phyloP scores from a whole-genome alignment of 306 rosid genomes.

The Vicia sativa region DNA sequence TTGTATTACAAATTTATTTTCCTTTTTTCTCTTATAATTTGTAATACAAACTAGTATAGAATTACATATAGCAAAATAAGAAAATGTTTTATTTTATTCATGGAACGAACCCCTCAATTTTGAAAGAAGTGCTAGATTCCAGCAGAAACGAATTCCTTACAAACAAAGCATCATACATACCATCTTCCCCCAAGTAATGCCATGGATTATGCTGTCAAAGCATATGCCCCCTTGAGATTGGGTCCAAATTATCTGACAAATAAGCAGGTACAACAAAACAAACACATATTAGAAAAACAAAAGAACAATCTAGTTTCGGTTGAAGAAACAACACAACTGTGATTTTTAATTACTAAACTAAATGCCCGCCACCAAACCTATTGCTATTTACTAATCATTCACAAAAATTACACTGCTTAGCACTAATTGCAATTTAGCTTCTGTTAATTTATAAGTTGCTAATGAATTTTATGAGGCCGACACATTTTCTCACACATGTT shows the following conservation, averaged over 20 bases:
- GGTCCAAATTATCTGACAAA: slow-evolving; percentile 33
- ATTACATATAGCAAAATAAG: no score
- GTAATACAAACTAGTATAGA: no score
- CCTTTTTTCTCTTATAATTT: no score
- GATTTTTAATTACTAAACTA: slow-evolving; percentile 17
- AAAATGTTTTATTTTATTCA: no score
- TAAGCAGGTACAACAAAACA: background rate
- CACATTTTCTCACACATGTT: slow-evolving; percentile 33
- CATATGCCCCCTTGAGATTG: slow-evolving; percentile 38
- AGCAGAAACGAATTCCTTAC: background rate
- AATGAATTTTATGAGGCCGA: background rate
- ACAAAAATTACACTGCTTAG: slow-evolving; percentile 18
- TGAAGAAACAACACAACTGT: background rate
- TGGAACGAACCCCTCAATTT: no score
- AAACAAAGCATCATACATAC: slow-evolving; percentile 20
- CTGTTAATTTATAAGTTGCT: background rate
- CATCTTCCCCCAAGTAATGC: slow-evolving; percentile 34
- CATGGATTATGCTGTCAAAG: slow-evolving; percentile 31
- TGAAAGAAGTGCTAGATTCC: no score
- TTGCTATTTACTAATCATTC: slow-evolving; percentile 22
- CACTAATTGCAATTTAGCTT: slow-evolving; percentile 24
- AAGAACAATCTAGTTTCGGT: slow-evolving; percentile 13
- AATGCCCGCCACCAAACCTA: slow-evolving; percentile 23
- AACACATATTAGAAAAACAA: background rate
- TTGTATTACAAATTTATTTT: no score